Conservation (phyloP, 2,329 filamentous ascomycete species). For the Chaetomium sp. region DNA sequence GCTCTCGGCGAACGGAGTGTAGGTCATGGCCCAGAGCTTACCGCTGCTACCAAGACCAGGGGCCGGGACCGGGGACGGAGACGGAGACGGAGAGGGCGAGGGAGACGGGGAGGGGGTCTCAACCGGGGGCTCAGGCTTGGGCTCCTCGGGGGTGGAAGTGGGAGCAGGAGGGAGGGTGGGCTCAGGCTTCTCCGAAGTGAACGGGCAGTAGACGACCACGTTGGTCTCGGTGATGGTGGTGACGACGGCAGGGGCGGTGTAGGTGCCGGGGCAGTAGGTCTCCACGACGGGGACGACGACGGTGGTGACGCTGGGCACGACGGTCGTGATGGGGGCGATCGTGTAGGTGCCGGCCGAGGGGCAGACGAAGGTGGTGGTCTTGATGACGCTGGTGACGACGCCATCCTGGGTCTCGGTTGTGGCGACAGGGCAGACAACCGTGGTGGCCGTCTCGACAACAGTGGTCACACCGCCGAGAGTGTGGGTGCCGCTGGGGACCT, state of each 20-base stretch:
- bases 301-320: constrained; percentile 54
- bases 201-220: constrained; percentile 72
- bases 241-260: constrained; percentile 67
- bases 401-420: constrained; percentile 61
- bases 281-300: constrained; percentile 68
- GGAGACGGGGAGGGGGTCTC: constrained; percentile 33
- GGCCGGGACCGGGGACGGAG: constrained; percentile 25
- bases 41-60: constrained; percentile 45
- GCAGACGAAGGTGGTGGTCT: constrained; percentile 73
- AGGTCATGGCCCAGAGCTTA: constrained; percentile 74
- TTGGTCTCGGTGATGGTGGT: constrained; percentile 70
- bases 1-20: constrained; percentile 67
- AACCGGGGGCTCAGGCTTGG: constrained; percentile 28
- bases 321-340: constrained; percentile 68
- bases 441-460: constrained; percentile 65
- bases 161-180: constrained; percentile 35
- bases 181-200: constrained; percentile 47
- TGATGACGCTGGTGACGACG: constrained; percentile 67
- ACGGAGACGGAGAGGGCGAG: constrained; percentile 20
- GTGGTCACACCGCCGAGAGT: constrained; percentile 74
- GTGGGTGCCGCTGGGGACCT: constrained; percentile 64
- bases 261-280: constrained; percentile 68
- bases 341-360: constrained; percentile 74
- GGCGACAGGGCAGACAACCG: constrained; percentile 70
- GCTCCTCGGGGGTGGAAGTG: constrained; percentile 20